Evolutionary conservation across 805 yeast species (phyloP), one percentile per base, ranked within the genome.

Genomic region (Yueomyces sinensis): DNA sequence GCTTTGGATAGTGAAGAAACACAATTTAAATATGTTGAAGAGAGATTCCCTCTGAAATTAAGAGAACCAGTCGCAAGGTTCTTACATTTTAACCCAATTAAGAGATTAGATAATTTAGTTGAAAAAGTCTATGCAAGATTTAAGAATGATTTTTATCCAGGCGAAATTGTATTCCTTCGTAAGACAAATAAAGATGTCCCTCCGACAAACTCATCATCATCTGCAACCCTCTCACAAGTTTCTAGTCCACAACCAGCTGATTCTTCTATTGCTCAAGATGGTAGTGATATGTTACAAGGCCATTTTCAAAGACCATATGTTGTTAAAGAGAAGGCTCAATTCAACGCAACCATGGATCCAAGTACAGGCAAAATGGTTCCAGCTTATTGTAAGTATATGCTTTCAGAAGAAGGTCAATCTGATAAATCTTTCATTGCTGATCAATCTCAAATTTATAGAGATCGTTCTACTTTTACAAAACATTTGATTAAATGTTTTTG

Each of bases 31-130:
- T 73, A 71, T 41, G 84, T 89, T 34, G 94, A 86, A 48, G 64
- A 68, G 36, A 70, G 72, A 49, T 91, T 91, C 54, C 98, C 98
- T 4, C 93, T 89, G 45, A 80, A 93, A 29, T 67, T 87, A 36
- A 77, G 86, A 48, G 95, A 83, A 49, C 98, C 95, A 9, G 81
- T 91, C n/a, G 70, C 93, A 17, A 62, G 94, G 44, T 75, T 70
- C 43, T 67, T 89, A 13, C 95, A 87, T 52, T 86, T 84, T 52
- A 80, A 84, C 44, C 68, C 79, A 11, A 75, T 74, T 13, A 75
- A 93, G 25, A 68, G 97, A 44, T 68, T 91, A 33, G 97, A 89
- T 54, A 74, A 72, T 40, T 65, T 91, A 27, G 95, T 87, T 3
- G 98, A 91, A 57, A 79, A 77, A 39, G 86, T 89, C 15, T 89